phyloP scores from a whole-genome alignment of 75 land plant genomes.

The Sequoiadendron giganteum region DNA sequence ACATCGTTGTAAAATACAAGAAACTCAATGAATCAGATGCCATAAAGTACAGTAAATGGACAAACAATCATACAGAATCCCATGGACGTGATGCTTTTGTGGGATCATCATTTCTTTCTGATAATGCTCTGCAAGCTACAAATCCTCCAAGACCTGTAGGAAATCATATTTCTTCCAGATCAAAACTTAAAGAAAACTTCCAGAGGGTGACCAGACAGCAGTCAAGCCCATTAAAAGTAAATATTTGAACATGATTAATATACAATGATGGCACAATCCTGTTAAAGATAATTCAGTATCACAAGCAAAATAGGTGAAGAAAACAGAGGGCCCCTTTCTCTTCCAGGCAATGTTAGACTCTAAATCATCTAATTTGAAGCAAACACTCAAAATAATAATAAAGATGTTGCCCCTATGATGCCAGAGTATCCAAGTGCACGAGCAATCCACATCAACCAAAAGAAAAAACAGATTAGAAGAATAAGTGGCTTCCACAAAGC shows the following conservation, averaged over 20 bases:
- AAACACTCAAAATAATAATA: neutral
- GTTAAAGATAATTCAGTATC: neutral
- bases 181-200: neutral
- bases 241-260: neutral
- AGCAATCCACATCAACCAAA: neutral
- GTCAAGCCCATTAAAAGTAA: neutral
- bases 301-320: neutral
- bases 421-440: neutral
- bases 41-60: neutral
- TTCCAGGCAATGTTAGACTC: neutral
- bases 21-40: neutral
- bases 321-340: neutral
- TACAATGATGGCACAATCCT: neutral
- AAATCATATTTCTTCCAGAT: neutral
- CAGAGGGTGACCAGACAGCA: neutral
- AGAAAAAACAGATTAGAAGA: too few species aligned
- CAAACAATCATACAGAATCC: slow-evolving; percentile 28
- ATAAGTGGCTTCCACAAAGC: too few species aligned
- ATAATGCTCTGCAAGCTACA: slow-evolving; percentile 54
- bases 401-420: neutral
- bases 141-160: slow-evolving; percentile 43
- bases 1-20: neutral
- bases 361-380: neutral
- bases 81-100: slow-evolving; percentile 50
- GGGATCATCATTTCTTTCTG: slow-evolving; percentile 51